Evolutionary conservation across 768 basidiomycete species (phyloP).

Genomic region (Sporobolomyces phaffii): DNA sequence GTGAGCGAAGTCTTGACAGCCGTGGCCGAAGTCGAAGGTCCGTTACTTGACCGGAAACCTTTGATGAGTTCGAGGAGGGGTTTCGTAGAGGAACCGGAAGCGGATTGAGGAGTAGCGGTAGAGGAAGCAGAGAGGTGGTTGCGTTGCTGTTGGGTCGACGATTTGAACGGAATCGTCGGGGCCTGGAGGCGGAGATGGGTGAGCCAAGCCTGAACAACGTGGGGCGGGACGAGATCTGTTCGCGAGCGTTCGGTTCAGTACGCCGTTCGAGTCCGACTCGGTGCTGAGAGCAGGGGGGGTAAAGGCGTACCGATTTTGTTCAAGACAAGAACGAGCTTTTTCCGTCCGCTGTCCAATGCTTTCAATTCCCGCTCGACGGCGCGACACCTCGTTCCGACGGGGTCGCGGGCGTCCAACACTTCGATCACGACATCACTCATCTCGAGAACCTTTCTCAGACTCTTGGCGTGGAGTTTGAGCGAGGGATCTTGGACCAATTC

Average conservation of each 20-base stretch:
- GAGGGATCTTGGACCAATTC: conserved; percentile 25
- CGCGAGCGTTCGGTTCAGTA: background rate
- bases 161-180: conserved; percentile 85
- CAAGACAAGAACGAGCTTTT: conserved; percentile 86
- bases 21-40: background rate
- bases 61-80: conserved; percentile 43
- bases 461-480: conserved; percentile 43
- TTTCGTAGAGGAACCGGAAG: conserved; percentile 42
- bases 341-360: conserved; percentile 75
- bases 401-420: conserved; percentile 83
- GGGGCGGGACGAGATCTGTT: conserved; percentile 77
- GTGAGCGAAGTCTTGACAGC: conserved; percentile 51
- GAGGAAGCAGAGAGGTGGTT: conserved; percentile 65
- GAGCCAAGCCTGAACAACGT: conserved; percentile 84
- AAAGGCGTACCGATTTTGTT: conserved; percentile 79
- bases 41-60: conserved; percentile 32
- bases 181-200: conserved; percentile 84
- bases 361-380: conserved; percentile 77
- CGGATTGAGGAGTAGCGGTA: conserved; percentile 45
- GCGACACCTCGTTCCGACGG: conserved; percentile 83
- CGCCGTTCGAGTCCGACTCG: no score
- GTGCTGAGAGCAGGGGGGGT: background rate
- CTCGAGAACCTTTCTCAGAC: conserved; percentile 83
- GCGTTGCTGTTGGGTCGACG: conserved; percentile 69
- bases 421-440: conserved; percentile 81